phyloP scores from a whole-genome alignment of 208 protist species.

The Angomonas deanei region DNA sequence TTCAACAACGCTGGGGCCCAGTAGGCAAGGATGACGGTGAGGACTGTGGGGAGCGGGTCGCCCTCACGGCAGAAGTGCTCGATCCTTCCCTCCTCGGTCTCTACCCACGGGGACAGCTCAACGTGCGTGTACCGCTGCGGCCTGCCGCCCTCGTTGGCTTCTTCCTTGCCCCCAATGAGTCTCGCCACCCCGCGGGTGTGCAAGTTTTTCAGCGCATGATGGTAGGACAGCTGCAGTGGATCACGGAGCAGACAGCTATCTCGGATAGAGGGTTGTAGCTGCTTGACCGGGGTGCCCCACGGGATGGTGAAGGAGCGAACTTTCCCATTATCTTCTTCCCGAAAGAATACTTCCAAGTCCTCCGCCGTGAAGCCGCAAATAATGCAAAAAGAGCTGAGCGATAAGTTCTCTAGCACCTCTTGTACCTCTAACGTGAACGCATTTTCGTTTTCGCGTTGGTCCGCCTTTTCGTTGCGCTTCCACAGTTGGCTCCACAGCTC shows the following conservation, averaged over 20 bases:
- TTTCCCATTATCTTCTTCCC: neutral
- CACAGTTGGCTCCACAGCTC: slow-evolving; percentile 68
- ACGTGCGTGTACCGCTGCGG: neutral
- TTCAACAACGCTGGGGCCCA: slow-evolving; percentile 40
- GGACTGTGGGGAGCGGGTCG: slow-evolving; percentile 28
- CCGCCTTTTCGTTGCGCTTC: neutral
- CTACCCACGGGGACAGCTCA: neutral
- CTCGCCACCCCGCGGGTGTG: slow-evolving; percentile 36
- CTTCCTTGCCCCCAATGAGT: no score
- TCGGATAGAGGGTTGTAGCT: slow-evolving; percentile 43
- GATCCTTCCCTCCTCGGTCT: slow-evolving; percentile 22
- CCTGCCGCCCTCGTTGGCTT: slow-evolving; percentile 14
- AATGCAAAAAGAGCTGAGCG: slow-evolving; percentile 77
- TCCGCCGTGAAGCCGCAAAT: slow-evolving; percentile 52
- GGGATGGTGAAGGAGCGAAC: neutral
- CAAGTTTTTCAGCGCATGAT: slow-evolving; percentile 25
- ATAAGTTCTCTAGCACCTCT: slow-evolving; percentile 58
- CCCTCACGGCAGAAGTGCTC: slow-evolving; percentile 34
- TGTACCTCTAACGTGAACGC: slow-evolving; percentile 16
- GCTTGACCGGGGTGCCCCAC: slow-evolving; percentile 5
- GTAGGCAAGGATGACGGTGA: slow-evolving; percentile 25
- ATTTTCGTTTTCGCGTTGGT: neutral
- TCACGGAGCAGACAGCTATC: slow-evolving; percentile 31
- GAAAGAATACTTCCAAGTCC: slow-evolving; percentile 37
- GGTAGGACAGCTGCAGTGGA: slow-evolving; percentile 32